A percentile compares a stretch with the other conserved stretches of the same genome.
These are phyloP conservation scores for Paraurostyla sp. DNA, from an alignment of 73 alveolate genomes.

Conservation along the genomic window DNA sequence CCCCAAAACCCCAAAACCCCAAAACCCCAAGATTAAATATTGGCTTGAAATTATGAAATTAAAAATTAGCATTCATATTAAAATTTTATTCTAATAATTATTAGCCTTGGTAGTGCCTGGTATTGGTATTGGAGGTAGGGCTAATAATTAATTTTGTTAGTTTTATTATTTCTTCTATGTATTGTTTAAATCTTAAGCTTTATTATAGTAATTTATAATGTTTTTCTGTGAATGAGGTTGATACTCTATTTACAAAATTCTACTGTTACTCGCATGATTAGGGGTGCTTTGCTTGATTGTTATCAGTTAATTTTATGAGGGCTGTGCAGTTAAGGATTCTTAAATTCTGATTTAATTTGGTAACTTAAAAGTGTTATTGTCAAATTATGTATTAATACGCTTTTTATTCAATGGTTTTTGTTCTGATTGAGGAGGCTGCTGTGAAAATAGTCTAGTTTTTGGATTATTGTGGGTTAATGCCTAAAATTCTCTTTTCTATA, in stretches of 20 bases:
- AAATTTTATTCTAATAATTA: neutral
- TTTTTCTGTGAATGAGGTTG: neutral
- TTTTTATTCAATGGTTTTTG: too few species aligned
- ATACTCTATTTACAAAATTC: too few species aligned
- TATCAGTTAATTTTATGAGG: neutral
- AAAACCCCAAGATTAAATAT: too few species aligned
- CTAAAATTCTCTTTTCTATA: too few species aligned
- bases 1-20: too few species aligned
- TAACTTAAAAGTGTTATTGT: neutral
- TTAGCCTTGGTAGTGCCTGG: constrained; percentile 27
- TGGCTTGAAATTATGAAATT: too few species aligned
- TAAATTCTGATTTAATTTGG: neutral
- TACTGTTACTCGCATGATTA: too few species aligned
- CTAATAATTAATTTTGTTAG: neutral
- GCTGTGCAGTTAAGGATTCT: neutral
- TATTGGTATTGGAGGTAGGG: constrained; percentile 39
- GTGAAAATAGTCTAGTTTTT: too few species aligned
- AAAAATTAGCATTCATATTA: too few species aligned
- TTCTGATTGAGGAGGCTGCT: too few species aligned
- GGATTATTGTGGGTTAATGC: too few species aligned
- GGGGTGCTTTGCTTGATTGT: neutral
- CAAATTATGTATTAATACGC: neutral
- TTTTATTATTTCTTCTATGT: too few species aligned
- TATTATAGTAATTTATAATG: neutral
- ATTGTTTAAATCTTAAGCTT: constrained; percentile 4